These are phyloP conservation scores for Protomyces inouyei DNA, from an alignment of 1,139 yeast species.

Conservation along the genomic window DNA sequence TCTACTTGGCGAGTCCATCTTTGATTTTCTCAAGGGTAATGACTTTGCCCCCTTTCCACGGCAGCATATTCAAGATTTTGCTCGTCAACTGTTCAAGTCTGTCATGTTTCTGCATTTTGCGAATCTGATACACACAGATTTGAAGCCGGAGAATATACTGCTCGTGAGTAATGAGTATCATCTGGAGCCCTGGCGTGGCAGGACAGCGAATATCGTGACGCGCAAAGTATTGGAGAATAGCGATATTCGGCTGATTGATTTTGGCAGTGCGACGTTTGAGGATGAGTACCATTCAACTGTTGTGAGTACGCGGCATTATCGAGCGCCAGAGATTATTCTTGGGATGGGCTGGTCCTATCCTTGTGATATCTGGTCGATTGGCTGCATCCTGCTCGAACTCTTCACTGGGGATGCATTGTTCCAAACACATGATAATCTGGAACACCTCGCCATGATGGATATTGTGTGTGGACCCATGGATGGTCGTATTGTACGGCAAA, in stretches of 20 bases:
- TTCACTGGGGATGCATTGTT: conserved; percentile 94
- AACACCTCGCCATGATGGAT: conserved; percentile 94
- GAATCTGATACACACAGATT: conserved; percentile 86
- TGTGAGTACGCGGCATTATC: conserved; percentile 85
- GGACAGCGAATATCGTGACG: conserved; percentile 3
- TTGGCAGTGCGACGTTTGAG: conserved; percentile 89
- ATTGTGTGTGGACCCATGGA: conserved; percentile 48
- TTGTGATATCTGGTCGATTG: conserved; percentile 96
- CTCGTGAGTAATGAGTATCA: conserved; percentile 43
- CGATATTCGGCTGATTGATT: conserved; percentile 82
- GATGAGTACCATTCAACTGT: conserved; percentile 91
- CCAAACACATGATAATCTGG: conserved; percentile 89
- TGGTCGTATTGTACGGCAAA: conserved; percentile 12
- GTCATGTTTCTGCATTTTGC: conserved; percentile 87
- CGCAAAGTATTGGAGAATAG: conserved; percentile 66
- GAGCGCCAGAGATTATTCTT: conserved; percentile 94
- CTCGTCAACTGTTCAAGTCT: conserved; percentile 76
- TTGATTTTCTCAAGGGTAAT: conserved; percentile 76
- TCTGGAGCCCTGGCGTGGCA: conserved; percentile 7
- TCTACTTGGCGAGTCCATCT: conserved; percentile 73
- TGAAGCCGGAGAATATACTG: conserved; percentile 89
- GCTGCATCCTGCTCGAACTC: conserved; percentile 85
- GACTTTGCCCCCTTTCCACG: conserved; percentile 68
- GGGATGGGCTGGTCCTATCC: conserved; percentile 93
- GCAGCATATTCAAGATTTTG: conserved; percentile 78